phyloP scores from a whole-genome alignment of 176 grass and related monocot species.

The Rhynchospora breviuscula region DNA sequence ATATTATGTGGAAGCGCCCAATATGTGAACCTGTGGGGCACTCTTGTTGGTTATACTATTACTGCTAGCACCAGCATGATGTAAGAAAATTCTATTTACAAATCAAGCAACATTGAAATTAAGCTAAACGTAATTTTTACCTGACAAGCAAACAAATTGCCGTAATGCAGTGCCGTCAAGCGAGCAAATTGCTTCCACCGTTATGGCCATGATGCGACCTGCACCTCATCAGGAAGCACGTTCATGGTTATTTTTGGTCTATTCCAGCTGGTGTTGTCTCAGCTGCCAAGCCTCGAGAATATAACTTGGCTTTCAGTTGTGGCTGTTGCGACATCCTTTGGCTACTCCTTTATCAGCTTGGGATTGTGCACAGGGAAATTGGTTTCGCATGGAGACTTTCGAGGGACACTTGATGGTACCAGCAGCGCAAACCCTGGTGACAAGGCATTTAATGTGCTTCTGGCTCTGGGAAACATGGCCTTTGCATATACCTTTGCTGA shows the following conservation, averaged over 20 bases:
- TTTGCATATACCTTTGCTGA: conserved; percentile 98
- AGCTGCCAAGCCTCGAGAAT: conserved; percentile 85
- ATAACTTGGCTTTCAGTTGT: conserved; percentile 90
- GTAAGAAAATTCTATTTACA: conserved; percentile 15
- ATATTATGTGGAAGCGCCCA: conserved; percentile 84
- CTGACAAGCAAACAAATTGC: background rate
- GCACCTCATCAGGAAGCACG: conserved; percentile 55
- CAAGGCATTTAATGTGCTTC: conserved; percentile 79
- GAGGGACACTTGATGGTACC: conserved; percentile 63
- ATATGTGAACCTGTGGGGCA: conserved; percentile 95
- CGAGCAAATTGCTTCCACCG: conserved; percentile 86
- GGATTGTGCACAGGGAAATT: conserved; percentile 80
- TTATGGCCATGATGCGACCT: conserved; percentile 32
- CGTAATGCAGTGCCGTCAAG: conserved; percentile 52
- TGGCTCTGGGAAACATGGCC: conserved; percentile 82
- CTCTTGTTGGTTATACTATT: conserved; percentile 90
- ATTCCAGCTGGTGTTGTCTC: conserved; percentile 74
- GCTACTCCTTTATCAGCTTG: conserved; percentile 94
- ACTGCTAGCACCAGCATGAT: conserved; percentile 96
- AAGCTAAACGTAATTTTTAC: background rate
- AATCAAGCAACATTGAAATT: background rate
- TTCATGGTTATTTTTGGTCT: conserved; percentile 86
- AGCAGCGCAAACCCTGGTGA: conserved; percentile 16
- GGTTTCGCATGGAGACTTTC: conserved; percentile 52
- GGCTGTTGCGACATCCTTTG: conserved; percentile 90